Evolutionary conservation across 1,284 basidiomycete species (phyloP).

Genomic region (Irpex lacteus): DNA sequence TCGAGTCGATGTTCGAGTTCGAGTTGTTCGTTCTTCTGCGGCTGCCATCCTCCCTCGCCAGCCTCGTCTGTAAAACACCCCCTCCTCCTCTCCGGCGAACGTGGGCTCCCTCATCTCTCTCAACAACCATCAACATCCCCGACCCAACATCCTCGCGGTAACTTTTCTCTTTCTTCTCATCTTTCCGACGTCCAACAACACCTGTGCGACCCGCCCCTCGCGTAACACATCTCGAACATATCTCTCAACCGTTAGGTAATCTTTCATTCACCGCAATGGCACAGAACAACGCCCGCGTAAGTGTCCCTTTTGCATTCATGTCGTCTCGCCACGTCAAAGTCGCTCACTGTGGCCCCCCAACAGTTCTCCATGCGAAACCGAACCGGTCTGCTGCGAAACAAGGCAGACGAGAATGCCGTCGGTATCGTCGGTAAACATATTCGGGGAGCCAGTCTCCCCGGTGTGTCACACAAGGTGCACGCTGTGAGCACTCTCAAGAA

Average conservation of each 20-base stretch:
- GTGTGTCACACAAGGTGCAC: conserved; percentile 39
- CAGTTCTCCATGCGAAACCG: conserved; percentile 40
- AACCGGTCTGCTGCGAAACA: conserved; percentile 47
- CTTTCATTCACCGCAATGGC: conserved; percentile 44
- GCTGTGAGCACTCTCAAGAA: conserved; percentile 37
- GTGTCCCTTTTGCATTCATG: conserved; percentile 20
- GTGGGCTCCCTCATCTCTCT: conserved; percentile 16
- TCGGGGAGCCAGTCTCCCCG: conserved; percentile 53
- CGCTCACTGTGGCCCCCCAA: conserved; percentile 11
- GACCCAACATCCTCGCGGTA: background rate
- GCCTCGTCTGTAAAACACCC: conserved; percentile 17
- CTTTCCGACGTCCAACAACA: conserved; percentile 8
- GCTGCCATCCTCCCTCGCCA: conserved; percentile 19
- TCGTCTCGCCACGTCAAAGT: conserved; percentile 9
- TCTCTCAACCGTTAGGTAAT: conserved; percentile 30
- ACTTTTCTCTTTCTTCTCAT: conserved; percentile 1
- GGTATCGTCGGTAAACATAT: conserved; percentile 59
- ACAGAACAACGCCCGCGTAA: conserved; percentile 54
- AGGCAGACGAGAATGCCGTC: conserved; percentile 73
- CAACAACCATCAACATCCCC: conserved; percentile 1
- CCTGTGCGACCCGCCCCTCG: conserved; percentile 4
- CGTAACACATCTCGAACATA: conserved; percentile 18
- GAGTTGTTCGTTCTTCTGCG: conserved; percentile 22
- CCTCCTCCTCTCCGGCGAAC: conserved; percentile 19
- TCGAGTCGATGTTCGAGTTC: conserved; percentile 15